phyloP scores from a whole-genome alignment of 140 eudicot genomes.

The Cichorium intybus region DNA sequence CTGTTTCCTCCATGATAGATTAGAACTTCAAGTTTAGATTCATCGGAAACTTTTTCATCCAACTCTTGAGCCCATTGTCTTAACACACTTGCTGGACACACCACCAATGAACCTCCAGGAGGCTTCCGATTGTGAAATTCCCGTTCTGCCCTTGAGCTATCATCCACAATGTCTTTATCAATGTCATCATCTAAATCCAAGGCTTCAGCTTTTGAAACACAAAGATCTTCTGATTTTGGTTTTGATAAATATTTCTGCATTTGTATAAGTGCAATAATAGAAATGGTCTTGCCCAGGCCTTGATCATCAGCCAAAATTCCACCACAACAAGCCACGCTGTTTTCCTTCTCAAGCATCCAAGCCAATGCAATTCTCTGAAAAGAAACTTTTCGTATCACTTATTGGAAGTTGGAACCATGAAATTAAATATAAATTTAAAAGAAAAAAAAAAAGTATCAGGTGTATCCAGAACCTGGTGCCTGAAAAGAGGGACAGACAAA shows the following conservation, averaged over 20 bases:
- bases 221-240: conserved; percentile 40
- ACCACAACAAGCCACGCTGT: conserved; percentile 59
- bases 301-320: conserved; percentile 99
- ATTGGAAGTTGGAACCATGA: too few species aligned
- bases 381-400: conserved; percentile 21
- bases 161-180: conserved; percentile 16
- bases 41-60: conserved; percentile 66
- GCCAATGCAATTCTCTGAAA: conserved; percentile 86
- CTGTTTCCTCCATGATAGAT: conserved; percentile 79
- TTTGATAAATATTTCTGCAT: conserved; percentile 37
- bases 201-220: conserved; percentile 49
- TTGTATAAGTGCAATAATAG: conserved; percentile 81
- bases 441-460: conserved; percentile 37
- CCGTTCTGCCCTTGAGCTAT: conserved; percentile 20
- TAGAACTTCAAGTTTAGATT: conserved; percentile 51
- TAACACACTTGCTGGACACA: conserved; percentile 91
- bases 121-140: conserved; percentile 48
- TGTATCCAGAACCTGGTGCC: conserved; percentile 77
- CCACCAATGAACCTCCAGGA: conserved; percentile 75
- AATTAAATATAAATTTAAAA: too few species aligned
- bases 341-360: conserved; percentile 90
- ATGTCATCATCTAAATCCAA: conserved; percentile 71
- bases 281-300: conserved; percentile 97
- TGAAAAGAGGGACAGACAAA: conserved; percentile 71
- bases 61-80: conserved; percentile 87